A percentile compares a stretch with the other conserved stretches of the same genome.
Evolutionary conservation across 108 stramenopile genomes (phyloP).

Genomic region (Stephanodiscus triporus): DNA sequence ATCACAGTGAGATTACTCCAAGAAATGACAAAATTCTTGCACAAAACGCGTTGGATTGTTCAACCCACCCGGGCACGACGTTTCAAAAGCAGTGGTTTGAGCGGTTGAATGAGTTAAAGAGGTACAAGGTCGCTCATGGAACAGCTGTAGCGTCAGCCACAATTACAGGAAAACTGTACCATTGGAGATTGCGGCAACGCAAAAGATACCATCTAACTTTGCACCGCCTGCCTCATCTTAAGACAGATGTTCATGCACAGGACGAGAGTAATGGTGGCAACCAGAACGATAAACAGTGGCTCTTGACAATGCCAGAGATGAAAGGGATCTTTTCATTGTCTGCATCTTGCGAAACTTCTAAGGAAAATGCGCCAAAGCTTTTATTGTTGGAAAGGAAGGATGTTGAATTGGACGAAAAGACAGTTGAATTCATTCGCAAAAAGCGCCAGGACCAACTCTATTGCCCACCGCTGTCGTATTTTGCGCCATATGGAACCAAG

Average conservation of each 20-base stretch:
- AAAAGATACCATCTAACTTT: constrained; percentile 50
- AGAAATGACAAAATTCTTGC: neutral
- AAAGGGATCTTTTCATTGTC: constrained; percentile 35
- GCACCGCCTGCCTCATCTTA: constrained; percentile 30
- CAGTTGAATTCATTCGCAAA: constrained; percentile 12
- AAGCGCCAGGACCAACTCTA: constrained; percentile 25
- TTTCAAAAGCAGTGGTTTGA: constrained; percentile 41
- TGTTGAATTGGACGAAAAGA: constrained; percentile 22
- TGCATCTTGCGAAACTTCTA: neutral
- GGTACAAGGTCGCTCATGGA: constrained; percentile 35
- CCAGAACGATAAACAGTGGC: constrained; percentile 27
- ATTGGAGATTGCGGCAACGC: constrained; percentile 42
- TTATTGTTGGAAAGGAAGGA: constrained; percentile 12
- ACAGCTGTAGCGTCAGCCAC: constrained; percentile 33
- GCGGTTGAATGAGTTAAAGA: constrained; percentile 32
- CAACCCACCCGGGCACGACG: constrained; percentile 7
- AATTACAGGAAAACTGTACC: constrained; percentile 35
- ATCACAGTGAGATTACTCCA: neutral
- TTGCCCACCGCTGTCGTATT: neutral
- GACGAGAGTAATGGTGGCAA: constrained; percentile 1
- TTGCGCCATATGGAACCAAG: neutral
- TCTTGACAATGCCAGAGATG: constrained; percentile 41
- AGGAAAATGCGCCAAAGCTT: neutral
- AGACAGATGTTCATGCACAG: neutral
- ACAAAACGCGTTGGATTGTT: too few relatives aligned